These are phyloP conservation scores for Neopestalotiopsis rosae DNA, from an alignment of 2,329 filamentous ascomycete species.

Conservation along the genomic window DNA sequence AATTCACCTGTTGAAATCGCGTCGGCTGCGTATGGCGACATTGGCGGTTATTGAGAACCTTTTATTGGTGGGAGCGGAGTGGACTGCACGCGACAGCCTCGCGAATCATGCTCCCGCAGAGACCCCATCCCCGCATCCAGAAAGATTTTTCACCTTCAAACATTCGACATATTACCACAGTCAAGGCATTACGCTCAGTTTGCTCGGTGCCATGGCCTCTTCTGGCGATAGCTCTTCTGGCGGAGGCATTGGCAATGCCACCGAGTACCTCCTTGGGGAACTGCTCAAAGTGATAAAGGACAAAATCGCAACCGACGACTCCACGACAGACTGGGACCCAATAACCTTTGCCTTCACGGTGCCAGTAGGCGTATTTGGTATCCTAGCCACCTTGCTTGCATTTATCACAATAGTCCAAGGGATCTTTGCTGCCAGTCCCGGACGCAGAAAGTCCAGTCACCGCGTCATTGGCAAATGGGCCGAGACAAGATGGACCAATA, in stretches of 20 bases:
- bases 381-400: neutral
- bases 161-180: no score
- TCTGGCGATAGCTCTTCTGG: neutral
- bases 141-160: no score
- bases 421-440: neutral
- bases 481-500: neutral
- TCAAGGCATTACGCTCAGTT: no score
- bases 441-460: neutral
- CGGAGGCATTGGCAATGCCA: neutral
- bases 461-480: neutral
- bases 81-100: no score
- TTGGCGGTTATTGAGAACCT: no score
- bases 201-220: no score
- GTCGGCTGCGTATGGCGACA: no score
- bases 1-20: no score
- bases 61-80: no score
- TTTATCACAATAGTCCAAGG: neutral
- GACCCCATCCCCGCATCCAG: no score
- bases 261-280: neutral
- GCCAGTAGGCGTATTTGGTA: neutral
- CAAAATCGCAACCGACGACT: neutral
- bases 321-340: neutral
- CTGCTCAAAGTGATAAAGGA: neutral
- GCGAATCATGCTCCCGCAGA: no score
- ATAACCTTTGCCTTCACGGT: slow-evolving; percentile 1